Evolutionary conservation across 768 basidiomycete species (phyloP), one percentile per base, ranked within the genome.

Genomic region (Rhodotorula sphaerocarpa): DNA sequence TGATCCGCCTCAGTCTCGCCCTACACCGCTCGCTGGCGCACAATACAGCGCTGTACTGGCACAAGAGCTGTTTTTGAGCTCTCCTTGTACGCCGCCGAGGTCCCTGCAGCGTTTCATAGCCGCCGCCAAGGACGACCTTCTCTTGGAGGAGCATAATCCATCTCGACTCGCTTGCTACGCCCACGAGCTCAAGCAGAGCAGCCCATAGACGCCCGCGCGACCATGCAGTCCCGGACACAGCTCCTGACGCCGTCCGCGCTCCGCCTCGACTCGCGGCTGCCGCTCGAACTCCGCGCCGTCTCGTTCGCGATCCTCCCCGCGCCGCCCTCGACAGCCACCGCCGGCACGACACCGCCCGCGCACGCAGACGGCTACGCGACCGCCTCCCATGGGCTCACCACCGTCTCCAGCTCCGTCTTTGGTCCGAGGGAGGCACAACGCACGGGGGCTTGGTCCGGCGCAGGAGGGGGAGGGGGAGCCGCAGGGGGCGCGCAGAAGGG

Each of bases 221-320:
- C 16, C 18, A 33, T 52, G 52, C 58, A 68, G 52, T 70, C 69
- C 14, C 66, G 71, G 9, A 63, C 68, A 1, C 70, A 72, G 41
- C 55, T 73, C 0, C 54, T 71, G n/a, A 70, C 70, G 14, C 53
- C 66, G 2, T 60, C 67, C 28, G 63, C 71, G 20, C 88, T 87
- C 71, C 87, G 93, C 64, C 90, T 90, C 31, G 93, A 97, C 75
- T 89, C 88, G 48, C 82, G 93, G 50, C 80, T 86, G n/a, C 91
- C 92, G 62, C 88, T 85, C 76, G 93, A 96, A 74, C 79, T 97
- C 36, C 84, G 93, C 54, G 83, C 85, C 63, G 81, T 92, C 63
- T 77, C 79, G 51, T 87, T 95, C 75, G 82, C 86, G 72, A 82
- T 95, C 51, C 61, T 69, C 48, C 67, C 67, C 18, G n/a, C 56